phyloP scores from a whole-genome alignment of 805 yeast genomes.

The Sugiyamaella chiloensis region DNA sequence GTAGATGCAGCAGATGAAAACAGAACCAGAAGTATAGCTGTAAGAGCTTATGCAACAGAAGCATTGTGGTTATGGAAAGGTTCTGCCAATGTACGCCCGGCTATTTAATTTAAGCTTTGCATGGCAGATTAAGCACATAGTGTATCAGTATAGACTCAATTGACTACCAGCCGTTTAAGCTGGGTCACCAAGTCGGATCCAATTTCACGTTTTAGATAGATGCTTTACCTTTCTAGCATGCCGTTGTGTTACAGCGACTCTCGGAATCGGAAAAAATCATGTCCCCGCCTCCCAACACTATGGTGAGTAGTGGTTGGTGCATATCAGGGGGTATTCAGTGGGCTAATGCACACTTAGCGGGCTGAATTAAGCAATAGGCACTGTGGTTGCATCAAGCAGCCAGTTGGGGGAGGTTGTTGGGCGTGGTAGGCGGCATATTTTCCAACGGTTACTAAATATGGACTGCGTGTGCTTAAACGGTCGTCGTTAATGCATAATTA shows the following conservation, averaged over 20 bases:
- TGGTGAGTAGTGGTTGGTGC: too few relatives aligned
- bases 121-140: too few relatives aligned
- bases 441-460: constrained; percentile 1
- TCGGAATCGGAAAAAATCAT: neutral
- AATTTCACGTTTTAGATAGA: too few relatives aligned
- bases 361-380: too few relatives aligned
- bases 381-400: neutral
- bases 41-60: constrained; percentile 79
- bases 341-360: too few relatives aligned
- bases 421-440: neutral
- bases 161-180: too few relatives aligned
- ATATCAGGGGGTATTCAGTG: neutral
- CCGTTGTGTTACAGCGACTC: neutral
- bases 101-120: too few relatives aligned
- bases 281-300: too few relatives aligned
- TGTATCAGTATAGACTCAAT: too few relatives aligned
- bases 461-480: neutral
- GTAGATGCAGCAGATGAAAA: constrained; percentile 62
- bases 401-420: constrained; percentile 3
- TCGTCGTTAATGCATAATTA: too few relatives aligned
- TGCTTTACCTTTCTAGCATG: too few relatives aligned
- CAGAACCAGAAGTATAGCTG: constrained; percentile 62
- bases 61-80: constrained; percentile 85
- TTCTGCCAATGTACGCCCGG: constrained; percentile 10
- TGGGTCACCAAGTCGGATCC: too few relatives aligned